These are phyloP conservation scores for Acephala macrosclerotiorum DNA, from an alignment of 2,329 filamentous ascomycete species.

Conservation along the genomic window DNA sequence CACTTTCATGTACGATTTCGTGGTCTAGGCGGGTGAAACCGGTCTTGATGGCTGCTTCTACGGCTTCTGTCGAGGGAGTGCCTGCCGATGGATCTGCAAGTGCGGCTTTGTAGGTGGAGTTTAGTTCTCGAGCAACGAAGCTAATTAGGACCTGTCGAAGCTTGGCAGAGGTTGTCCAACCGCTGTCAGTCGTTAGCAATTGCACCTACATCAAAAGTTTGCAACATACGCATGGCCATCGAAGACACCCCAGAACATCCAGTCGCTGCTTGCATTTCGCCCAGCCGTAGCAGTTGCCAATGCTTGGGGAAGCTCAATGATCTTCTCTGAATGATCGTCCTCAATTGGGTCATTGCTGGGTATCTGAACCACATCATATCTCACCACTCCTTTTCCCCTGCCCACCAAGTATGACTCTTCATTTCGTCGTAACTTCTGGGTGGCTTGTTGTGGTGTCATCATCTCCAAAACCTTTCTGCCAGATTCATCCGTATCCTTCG, in stretches of 20 bases:
- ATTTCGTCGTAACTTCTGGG: constrained; percentile 84
- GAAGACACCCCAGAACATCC: constrained; percentile 99
- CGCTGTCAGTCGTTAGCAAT: constrained; percentile 58
- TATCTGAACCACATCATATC: constrained; percentile 94
- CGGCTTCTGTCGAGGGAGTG: constrained; percentile 78
- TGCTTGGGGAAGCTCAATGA: constrained; percentile 83
- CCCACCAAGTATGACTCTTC: constrained; percentile 93
- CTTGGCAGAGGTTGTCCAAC: constrained; percentile 98
- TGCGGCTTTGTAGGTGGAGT: constrained; percentile 85
- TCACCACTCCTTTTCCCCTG: constrained; percentile 86
- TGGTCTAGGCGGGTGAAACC: constrained; percentile 90
- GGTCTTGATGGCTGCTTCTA: constrained; percentile 90
- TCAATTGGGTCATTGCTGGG: constrained; percentile 98
- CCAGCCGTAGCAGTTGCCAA: constrained; percentile 50
- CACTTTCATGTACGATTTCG: constrained; percentile 93
- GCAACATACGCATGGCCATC: constrained; percentile 86
- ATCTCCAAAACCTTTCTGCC: constrained; percentile 91
- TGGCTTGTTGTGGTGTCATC: constrained; percentile 94
- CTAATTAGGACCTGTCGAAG: constrained; percentile 90
- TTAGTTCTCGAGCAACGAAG: constrained; percentile 92
- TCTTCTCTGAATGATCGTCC: constrained; percentile 98
- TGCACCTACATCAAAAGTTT: background rate
- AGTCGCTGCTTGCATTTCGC: constrained; percentile 72
- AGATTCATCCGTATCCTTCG: constrained; percentile 85
- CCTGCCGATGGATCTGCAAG: constrained; percentile 59